Evolutionary conservation across 805 yeast genomes (phyloP).

Genomic region (Saccharomycopsis sp.): DNA sequence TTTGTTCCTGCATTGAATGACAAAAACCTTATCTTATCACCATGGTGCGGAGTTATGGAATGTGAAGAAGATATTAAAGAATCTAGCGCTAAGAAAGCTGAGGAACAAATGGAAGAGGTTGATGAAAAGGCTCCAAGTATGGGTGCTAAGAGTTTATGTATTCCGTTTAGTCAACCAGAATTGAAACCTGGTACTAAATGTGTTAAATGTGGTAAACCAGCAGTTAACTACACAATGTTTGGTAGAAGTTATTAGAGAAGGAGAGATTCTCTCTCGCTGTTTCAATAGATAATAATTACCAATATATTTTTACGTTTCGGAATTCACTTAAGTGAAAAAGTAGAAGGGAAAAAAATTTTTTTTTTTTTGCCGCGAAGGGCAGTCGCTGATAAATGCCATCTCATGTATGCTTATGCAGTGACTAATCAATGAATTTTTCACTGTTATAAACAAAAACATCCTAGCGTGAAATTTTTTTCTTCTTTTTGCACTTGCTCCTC

Average conservation of each 20-base stretch:
- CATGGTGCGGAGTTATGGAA: conserved; percentile 94
- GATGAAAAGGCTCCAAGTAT: conserved; percentile 97
- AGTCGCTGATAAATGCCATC: too few relatives aligned
- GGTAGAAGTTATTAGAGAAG: conserved; percentile 74
- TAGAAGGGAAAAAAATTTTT: too few relatives aligned
- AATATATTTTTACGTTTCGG: too few relatives aligned
- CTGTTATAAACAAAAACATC: too few relatives aligned
- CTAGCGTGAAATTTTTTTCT: too few relatives aligned
- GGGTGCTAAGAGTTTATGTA: conserved; percentile 99
- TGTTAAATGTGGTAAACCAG: conserved; percentile 72
- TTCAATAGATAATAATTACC: too few relatives aligned
- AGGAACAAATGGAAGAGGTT: conserved; percentile 74
- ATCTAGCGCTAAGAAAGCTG: conserved; percentile 67
- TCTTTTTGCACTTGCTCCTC: too few relatives aligned
- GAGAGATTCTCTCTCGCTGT: too few relatives aligned
- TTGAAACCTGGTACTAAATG: conserved; percentile 77
- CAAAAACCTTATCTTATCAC: conserved; percentile 85
- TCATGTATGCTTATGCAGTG: too few relatives aligned
- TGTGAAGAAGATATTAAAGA: conserved; percentile 98
- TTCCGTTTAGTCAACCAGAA: conserved; percentile 87
- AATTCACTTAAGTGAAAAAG: too few relatives aligned
- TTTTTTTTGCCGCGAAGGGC: too few relatives aligned
- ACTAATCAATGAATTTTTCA: too few relatives aligned
- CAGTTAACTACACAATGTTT: conserved; percentile 84
- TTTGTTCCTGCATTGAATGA: conserved; percentile 88